Conservation (phyloP, 179 eudicot genomes). For the Beta lomatogona region DNA sequence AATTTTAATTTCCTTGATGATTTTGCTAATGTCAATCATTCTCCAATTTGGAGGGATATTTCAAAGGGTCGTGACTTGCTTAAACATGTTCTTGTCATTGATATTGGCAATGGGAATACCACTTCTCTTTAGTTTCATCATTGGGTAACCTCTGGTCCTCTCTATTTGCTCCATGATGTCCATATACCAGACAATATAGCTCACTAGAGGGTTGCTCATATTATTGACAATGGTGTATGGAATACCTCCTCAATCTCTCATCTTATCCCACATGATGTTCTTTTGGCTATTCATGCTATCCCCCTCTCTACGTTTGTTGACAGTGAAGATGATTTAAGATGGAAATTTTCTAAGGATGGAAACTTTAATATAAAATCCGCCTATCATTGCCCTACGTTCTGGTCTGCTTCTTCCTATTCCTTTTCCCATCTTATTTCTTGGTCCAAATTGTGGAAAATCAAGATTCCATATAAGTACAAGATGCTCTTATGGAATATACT, state of each 20-base stretch:
- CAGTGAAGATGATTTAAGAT: no score
- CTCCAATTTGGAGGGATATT: no score
- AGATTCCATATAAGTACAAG: not conserved
- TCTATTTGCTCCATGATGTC: no score
- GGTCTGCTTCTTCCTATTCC: not conserved
- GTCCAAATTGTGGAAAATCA: not conserved
- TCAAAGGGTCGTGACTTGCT: no score
- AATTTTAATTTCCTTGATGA: no score
- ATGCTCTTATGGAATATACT: not conserved
- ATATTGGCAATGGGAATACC: not conserved
- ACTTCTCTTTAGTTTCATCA: not conserved
- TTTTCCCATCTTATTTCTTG: no score
- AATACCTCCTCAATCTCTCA: no score
- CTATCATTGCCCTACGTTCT: no score
- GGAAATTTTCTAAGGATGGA: no score
- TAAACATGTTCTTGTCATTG: no score
- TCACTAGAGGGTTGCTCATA: not conserved
- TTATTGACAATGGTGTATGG: not conserved
- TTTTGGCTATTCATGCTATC: no score
- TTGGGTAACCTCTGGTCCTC: not conserved
- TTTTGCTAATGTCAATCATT: no score
- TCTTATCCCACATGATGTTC: not conserved
- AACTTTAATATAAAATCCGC: not conserved
- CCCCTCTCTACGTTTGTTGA: not conserved
- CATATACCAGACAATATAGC: not conserved